phyloP scores from a whole-genome alignment of 1,139 yeast genomes.

The Yamadazyma atmosphaerica region DNA sequence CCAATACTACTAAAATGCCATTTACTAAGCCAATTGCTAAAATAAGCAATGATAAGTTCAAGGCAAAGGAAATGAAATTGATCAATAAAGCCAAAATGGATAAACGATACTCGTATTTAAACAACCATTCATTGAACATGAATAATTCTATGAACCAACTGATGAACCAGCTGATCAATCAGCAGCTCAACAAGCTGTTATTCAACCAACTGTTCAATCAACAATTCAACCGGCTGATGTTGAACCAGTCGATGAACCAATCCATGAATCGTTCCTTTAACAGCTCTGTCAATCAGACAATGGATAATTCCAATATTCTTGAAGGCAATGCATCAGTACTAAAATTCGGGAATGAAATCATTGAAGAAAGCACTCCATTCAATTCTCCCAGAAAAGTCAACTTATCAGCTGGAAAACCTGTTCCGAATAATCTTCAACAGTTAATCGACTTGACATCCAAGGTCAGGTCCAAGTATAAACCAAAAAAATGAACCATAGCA shows the following conservation, averaged over 20 bases:
- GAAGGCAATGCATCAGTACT: constrained; percentile 26
- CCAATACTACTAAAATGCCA: constrained; percentile 13
- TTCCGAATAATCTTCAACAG: constrained; percentile 28
- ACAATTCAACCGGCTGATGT: constrained; percentile 3
- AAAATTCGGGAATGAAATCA: constrained; percentile 41
- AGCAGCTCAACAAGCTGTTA: constrained; percentile 4
- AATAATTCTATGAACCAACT: constrained; percentile 10
- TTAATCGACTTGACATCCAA: constrained; percentile 39
- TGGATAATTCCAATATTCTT: constrained; percentile 11
- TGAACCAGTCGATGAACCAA: constrained; percentile 3
- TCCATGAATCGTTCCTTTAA: constrained; percentile 2
- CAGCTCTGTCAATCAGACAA: constrained; percentile 10
- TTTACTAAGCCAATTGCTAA: constrained; percentile 4
- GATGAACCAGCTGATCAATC: constrained; percentile 8
- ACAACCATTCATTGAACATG: constrained; percentile 32
- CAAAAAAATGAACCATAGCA: constrained; percentile 2
- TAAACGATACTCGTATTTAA: constrained; percentile 35
- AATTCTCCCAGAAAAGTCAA: constrained; percentile 28
- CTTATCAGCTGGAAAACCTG: constrained; percentile 13
- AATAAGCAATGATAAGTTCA: constrained; percentile 18
- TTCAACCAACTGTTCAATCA: constrained; percentile 2
- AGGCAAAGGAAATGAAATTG: constrained; percentile 25
- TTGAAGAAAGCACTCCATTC: constrained; percentile 43
- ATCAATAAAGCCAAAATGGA: constrained; percentile 32
- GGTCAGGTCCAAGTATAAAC: constrained; percentile 31